Evolutionary conservation across 2,329 filamentous ascomycete species (phyloP), one percentile per base, ranked within the genome.

Genomic region (Neonectria sp.): DNA sequence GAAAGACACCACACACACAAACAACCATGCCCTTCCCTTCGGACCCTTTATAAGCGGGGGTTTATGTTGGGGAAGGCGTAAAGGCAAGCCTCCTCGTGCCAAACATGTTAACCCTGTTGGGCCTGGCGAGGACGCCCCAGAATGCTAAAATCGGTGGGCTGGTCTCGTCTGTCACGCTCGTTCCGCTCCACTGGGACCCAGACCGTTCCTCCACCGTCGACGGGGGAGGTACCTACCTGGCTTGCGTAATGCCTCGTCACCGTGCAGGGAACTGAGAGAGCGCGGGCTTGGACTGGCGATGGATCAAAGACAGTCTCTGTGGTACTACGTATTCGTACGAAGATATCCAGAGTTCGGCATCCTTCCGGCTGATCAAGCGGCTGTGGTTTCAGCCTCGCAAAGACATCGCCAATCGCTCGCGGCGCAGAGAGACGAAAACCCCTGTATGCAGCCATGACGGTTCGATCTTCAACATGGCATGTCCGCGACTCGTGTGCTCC

Each of bases 191-290:
- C 64, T 55, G 69, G 60, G 73, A 72, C 68, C 64, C 69, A 73
- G 73, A 68, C 68, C 63, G 68, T 70, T 71, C 71, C 72, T 73
- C 64, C 60, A 69, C 63, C 51, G 53, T 43, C 27, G 29, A 37
- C 62, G 35, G 43, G 52, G 63, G 43, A 33, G 40, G 35, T 27
- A 17, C 12, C 31, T 9, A 15, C 51, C 64, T 58, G 57, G 73
- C 72, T 74, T 74, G 72, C 72, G 72, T 74, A 74, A 74, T 73
- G 56, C 56, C 37, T 55, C 45, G 31, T 24, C 40, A 45, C 31
- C 12, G n/a, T 25, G 33, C 24, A 59, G 56, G 43, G 56, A 59
- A 37, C 24, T 49, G 33, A 12, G 11, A 13, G 33, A 35, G 33
- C 33, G 12, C 33, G 15, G 29, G 21, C 56, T 17, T 21, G n/a